These are phyloP conservation scores for Pleurotus cornucopiae DNA, from an alignment of 768 basidiomycete genomes.

Conservation along the genomic window DNA sequence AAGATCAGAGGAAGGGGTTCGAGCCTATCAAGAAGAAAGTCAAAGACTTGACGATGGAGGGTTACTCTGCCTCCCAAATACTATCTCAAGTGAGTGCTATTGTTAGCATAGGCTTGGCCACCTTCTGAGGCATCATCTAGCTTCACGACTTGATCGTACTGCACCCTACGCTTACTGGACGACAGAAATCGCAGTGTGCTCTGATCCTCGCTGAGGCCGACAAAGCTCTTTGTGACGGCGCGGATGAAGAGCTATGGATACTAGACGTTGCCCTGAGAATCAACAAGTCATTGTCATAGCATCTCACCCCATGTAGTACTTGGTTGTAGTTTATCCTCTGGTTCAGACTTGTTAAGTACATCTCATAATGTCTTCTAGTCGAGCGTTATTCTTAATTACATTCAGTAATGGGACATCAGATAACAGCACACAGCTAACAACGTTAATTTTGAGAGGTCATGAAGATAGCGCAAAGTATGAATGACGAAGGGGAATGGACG, in stretches of 20 bases:
- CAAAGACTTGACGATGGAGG: slow-evolving; percentile 74
- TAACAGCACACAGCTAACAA: slow-evolving; percentile 3
- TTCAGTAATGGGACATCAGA: slow-evolving; percentile 3
- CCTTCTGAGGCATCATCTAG: slow-evolving; percentile 34
- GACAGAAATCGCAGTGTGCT: slow-evolving; percentile 78
- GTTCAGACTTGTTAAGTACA: neutral
- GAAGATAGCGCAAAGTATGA: slow-evolving; percentile 12
- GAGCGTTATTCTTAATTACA: neutral
- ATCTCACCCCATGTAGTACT: neutral
- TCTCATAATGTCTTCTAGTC: neutral
- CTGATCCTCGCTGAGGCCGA: slow-evolving; percentile 91
- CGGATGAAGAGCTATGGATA: slow-evolving; percentile 95
- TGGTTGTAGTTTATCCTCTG: neutral
- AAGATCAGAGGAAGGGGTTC: slow-evolving; percentile 39
- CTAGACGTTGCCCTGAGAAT: slow-evolving; percentile 83
- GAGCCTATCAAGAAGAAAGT: slow-evolving; percentile 67
- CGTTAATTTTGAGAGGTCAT: neutral
- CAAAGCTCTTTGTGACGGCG: slow-evolving; percentile 93
- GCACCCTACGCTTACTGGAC: slow-evolving; percentile 76
- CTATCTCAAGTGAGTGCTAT: slow-evolving; percentile 68
- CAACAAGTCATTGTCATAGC: slow-evolving; percentile 52
- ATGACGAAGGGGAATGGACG: slow-evolving; percentile 15
- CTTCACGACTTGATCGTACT: slow-evolving; percentile 85
- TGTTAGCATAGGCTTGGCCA: slow-evolving; percentile 9
- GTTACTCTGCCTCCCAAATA: slow-evolving; percentile 89